Base-by-base conservation (phyloP, 768 basidiomycete species). In the Pisolithus sp. region DNA sequence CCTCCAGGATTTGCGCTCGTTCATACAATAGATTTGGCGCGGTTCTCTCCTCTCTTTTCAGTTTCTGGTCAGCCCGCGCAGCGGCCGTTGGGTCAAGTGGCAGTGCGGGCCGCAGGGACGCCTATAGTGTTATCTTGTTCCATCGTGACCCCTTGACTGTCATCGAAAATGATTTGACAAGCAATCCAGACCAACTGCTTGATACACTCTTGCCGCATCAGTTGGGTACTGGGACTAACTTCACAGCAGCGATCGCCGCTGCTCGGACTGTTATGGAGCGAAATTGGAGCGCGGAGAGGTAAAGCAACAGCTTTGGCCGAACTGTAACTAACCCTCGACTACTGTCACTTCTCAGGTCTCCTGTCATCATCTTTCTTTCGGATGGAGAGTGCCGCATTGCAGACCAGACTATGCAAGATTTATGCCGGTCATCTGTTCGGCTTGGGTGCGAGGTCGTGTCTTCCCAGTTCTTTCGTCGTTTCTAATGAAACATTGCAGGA, bases 1-100 rank as follows among this genome's bases (percentile, higher is more conserved):
- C 71, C 0, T 53, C 58, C 15, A 53, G 54, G 23, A 76, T 78
- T 24, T 44, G 53, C 1, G 58, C 53, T 6, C 52, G 50, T 1
- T 65, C 64, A 26, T 63, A 76, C 53, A 74, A 81, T 54, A 63
- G 80, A 13, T 65, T 79, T n/a, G 80, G 80, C 7, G 78, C 79
- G 2, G 78, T 80, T 0, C 74, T 73, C 28, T 76, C 78, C 1
- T 72, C 79, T 0, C 58, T 81, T 3, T 63, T 77, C 51, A 65
- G 64, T 8, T 82, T 82, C 60, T 81, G 79, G 80, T 54, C 61
- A 7, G 71, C 80, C 1, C 70, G 79, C 2, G 65, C 71, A 10
- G 62, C 69, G 12, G 71, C 73, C 5, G 46, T 71, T 54, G 13
- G 31, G 77, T 80, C 62, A 46, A 7, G 59, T 44, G 40, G 43